These are phyloP conservation scores for Rutstroemia sp. DNA, from an alignment of 2,329 filamentous ascomycete species.

Conservation along the genomic window DNA sequence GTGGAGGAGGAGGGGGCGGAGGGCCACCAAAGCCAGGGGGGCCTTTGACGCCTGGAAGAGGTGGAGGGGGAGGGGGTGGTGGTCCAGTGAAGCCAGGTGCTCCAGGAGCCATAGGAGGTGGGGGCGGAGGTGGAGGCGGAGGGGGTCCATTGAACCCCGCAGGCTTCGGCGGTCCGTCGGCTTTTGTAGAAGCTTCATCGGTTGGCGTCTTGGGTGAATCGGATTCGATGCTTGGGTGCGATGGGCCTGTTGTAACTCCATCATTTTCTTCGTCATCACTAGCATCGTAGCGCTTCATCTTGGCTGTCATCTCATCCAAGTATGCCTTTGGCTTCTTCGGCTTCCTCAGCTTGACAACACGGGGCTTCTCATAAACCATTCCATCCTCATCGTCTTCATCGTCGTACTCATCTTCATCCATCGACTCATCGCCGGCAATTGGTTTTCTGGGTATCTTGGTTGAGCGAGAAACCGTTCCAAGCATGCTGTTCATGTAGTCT, in stretches of 20 bases:
- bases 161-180: slow-evolving; percentile 26
- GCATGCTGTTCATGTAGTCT: slow-evolving; percentile 63
- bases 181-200: slow-evolving; percentile 24
- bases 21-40: slow-evolving; percentile 24
- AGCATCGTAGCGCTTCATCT: slow-evolving; percentile 64
- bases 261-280: slow-evolving; percentile 43
- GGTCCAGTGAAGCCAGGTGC: slow-evolving; percentile 22
- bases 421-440: slow-evolving; percentile 32
- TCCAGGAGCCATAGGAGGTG: slow-evolving; percentile 31
- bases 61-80: slow-evolving; percentile 33
- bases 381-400: slow-evolving; percentile 44
- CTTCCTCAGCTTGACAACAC: slow-evolving; percentile 69
- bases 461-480: slow-evolving; percentile 63
- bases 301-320: slow-evolving; percentile 65
- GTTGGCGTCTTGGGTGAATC: slow-evolving; percentile 49
- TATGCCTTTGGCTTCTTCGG: slow-evolving; percentile 54
- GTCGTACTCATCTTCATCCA: slow-evolving; percentile 22
- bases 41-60: slow-evolving; percentile 19
- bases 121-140: slow-evolving; percentile 32
- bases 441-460: slow-evolving; percentile 50
- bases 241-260: slow-evolving; percentile 65
- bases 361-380: slow-evolving; percentile 59
- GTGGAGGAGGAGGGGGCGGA: slow-evolving; percentile 37
- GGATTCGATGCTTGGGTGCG: slow-evolving; percentile 67
- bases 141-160: slow-evolving; percentile 29